These are phyloP conservation scores for Cyclocybe cylindracea DNA, from an alignment of 768 basidiomycete species.

Conservation along the genomic window DNA sequence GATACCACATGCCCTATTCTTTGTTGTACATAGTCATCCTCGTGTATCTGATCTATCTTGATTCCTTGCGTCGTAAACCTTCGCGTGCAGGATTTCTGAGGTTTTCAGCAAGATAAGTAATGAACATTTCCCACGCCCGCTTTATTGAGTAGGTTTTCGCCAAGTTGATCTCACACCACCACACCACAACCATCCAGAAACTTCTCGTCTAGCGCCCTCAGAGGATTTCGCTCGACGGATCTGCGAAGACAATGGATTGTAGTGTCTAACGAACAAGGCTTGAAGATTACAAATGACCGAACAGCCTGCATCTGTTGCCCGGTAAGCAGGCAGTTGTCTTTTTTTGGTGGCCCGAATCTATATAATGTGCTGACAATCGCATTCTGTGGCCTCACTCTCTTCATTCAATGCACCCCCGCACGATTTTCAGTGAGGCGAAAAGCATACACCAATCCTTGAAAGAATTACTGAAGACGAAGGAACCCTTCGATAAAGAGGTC, in stretches of 20 bases:
- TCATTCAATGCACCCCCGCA: slow-evolving; percentile 11
- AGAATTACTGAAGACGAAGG: slow-evolving; percentile 68
- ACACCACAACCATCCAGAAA: not conserved
- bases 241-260: slow-evolving; percentile 33
- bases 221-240: slow-evolving; percentile 13
- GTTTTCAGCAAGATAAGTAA: too few relatives aligned
- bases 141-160: too few relatives aligned
- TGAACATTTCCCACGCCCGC: too few relatives aligned
- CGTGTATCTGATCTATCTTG: too few relatives aligned
- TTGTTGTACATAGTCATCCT: too few relatives aligned
- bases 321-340: slow-evolving; percentile 30
- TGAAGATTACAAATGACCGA: slow-evolving; percentile 40
- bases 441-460: slow-evolving; percentile 73
- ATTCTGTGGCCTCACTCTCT: slow-evolving; percentile 2
- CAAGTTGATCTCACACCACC: too few relatives aligned
- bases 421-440: slow-evolving; percentile 70
- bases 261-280: slow-evolving; percentile 16
- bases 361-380: slow-evolving; percentile 10
- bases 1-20: too few relatives aligned
- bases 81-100: too few relatives aligned
- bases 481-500: slow-evolving; percentile 84
- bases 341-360: slow-evolving; percentile 6
- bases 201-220: slow-evolving; percentile 2
- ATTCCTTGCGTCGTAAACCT: too few relatives aligned
- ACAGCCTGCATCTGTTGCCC: slow-evolving; percentile 43